Evolutionary conservation across 2,329 filamentous ascomycete genomes (phyloP), one percentile per base, ranked within the genome.

Genomic region (Colletotrichum tamarilloi): DNA sequence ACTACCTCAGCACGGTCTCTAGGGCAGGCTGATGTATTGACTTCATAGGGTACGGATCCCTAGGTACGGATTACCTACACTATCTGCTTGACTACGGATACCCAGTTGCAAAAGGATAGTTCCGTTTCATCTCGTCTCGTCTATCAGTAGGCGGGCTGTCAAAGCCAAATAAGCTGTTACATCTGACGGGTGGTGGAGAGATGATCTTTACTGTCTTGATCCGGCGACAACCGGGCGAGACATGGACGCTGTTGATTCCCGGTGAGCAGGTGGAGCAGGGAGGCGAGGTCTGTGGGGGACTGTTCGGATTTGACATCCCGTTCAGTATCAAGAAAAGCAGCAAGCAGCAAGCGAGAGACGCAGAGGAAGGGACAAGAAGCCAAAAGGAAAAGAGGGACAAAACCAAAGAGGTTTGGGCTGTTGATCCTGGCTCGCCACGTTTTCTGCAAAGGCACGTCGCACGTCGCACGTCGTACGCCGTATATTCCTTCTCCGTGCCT

Each of bases 401-500:
- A n/a, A 64, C 42, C 14, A 52, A n/a, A 38, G 26, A 56, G 14
- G 19, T 52, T 59, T 60, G 42, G 56, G 11, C 32, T 57, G 46
- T 14, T 52, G 49, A 70, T 65, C 70, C 70, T n/a, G 49, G 70
- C 24, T 65, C 32, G 70, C 70, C 70, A 73, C 70, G 70, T 73
- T 69, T 73, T 65, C 53, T 70, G 53, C 26, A 68, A 19, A 49
- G 28, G 16, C 30, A n/a, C 12, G 32, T 38, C 32, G 46, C 57
- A 59, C 12, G 14, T 9, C 53, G 53, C 53, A 49, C 24, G 53
- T 28, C 26, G 53, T 24, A 49, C 28, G 26, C 53, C 24, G 53
- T 26, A 59, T 19, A n/a, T 30, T 59, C 11, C 26, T 59, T 35
- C 30, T 59, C 56, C 35, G 32, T 38, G 19, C 38, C 49, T 52